A percentile compares a stretch with the other conserved stretches of the same genome.
Evolutionary conservation across 164 flowering plant species (phyloP).

Genomic region (Cinnamomum chago): DNA sequence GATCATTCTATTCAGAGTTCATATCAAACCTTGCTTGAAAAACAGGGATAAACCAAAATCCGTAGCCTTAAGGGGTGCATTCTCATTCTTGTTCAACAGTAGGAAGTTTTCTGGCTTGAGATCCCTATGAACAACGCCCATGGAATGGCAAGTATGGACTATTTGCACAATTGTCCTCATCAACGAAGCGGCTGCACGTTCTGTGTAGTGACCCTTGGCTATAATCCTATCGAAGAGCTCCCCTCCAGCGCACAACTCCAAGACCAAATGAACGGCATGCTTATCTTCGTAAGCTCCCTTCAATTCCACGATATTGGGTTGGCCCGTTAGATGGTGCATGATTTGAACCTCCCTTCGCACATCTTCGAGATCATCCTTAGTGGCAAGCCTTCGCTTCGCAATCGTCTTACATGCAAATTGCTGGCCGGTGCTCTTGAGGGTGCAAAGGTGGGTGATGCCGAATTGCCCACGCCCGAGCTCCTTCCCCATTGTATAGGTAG

Average conservation of each 20-base stretch:
- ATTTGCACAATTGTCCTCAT: slow-evolving; percentile 16
- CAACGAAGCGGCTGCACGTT: slow-evolving; percentile 27
- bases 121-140: slow-evolving; percentile 35
- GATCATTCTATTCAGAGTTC: background rate
- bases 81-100: slow-evolving; percentile 26
- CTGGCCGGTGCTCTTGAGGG: slow-evolving; percentile 23
- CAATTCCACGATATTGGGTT: slow-evolving; percentile 28
- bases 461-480: slow-evolving; percentile 86
- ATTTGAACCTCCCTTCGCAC: slow-evolving; percentile 38
- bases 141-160: slow-evolving; percentile 35
- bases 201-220: slow-evolving; percentile 33
- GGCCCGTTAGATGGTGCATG: slow-evolving; percentile 36
- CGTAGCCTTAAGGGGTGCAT: slow-evolving; percentile 32
- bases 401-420: slow-evolving; percentile 34
- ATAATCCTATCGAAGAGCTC: slow-evolving; percentile 37
- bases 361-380: slow-evolving; percentile 33
- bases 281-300: slow-evolving; percentile 30
- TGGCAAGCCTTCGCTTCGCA: slow-evolving; percentile 27
- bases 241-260: slow-evolving; percentile 39
- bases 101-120: slow-evolving; percentile 42
- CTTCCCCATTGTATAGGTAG: slow-evolving; percentile 52
- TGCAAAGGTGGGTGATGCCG: slow-evolving; percentile 49
- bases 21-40: slow-evolving; percentile 26
- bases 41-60: slow-evolving; percentile 37
- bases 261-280: slow-evolving; percentile 31